Base-by-base conservation (phyloP, 2,329 filamentous ascomycete species). In the Verticillium alfalfae region DNA sequence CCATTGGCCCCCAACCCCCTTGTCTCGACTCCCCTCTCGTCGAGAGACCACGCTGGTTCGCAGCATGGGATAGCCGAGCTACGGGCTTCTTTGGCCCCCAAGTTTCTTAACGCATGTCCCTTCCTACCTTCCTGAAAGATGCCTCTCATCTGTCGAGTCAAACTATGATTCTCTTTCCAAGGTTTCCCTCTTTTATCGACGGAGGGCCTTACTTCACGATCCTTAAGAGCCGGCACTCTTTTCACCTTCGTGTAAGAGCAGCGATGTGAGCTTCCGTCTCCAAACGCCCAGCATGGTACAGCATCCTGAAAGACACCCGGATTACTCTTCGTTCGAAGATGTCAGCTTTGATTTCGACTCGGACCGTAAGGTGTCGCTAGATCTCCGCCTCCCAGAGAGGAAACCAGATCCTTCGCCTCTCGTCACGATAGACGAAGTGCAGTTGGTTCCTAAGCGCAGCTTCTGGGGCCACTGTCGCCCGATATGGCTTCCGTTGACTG, bases 291-390 rank as follows among this genome's bases (percentile, higher is more conserved):
- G n/a, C 31, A 56, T 56, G 54, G 34, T 22, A 22, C 34, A 57
- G 10, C n/a, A 52, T 10, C n/a, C 45, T 34, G 34, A 57, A 4
- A 16, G 16, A 22, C 22, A 39, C 34, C 31, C 34, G 22, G 34
- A 36, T 22, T 38, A 37, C n/a, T 59, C 56, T 0, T 34, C 41
- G 4, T 34, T 59, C 10, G 49, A 62, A 34, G 57, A 62, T 4
- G 58, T 62, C 10, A 59, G 37, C 7, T 62, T 62, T 38, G 34
- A 56, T 12, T 62, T 62, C 38, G 60, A 62, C 45, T 31, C 52
- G 9, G 57, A 57, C 37, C 26, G 56, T 1, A 62, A 59, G 57
- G 58, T 62, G 1, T 36, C 60, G 18, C 37, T 62, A 16, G 57
- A 62, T 9, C 49, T 62, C 5, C 57, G 52, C 8, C 56, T 59